These are phyloP conservation scores for Tolypocladium amazonense DNA, from an alignment of 2,329 filamentous ascomycete species.

Conservation along the genomic window DNA sequence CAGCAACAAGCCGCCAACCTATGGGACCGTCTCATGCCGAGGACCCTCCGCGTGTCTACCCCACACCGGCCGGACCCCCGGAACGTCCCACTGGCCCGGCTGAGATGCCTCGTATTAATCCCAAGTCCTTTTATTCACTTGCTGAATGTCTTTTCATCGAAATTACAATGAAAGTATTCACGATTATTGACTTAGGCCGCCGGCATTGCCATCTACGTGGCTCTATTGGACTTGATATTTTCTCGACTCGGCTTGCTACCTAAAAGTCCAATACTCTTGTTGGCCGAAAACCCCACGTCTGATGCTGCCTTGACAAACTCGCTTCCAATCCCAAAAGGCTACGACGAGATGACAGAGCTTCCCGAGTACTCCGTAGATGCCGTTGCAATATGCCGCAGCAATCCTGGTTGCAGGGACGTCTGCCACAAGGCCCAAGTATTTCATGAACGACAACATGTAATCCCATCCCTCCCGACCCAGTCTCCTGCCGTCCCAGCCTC, in stretches of 20 bases:
- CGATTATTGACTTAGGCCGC: not conserved
- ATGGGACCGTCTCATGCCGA: not conserved
- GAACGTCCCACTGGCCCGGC: not conserved
- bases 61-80: not conserved
- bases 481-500: not conserved
- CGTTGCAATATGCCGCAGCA: too few relatives aligned
- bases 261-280: not conserved
- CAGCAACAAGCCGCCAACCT: not conserved
- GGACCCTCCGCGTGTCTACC: not conserved
- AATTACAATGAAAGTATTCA: too few relatives aligned
- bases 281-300: not conserved
- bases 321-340: not conserved
- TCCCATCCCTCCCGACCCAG: not conserved
- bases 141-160: not conserved
- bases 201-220: too few relatives aligned
- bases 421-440: not conserved
- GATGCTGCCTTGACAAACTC: not conserved
- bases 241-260: not conserved
- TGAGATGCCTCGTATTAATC: not conserved
- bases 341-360: not conserved
- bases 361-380: not conserved
- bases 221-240: not conserved
- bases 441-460: not conserved
- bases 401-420: not conserved
- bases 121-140: not conserved